A percentile compares a stretch with the other conserved stretches of the same genome.
phyloP scores from a whole-genome alignment of 1,139 yeast genomes.

The Kurtzmaniella natalensis region DNA sequence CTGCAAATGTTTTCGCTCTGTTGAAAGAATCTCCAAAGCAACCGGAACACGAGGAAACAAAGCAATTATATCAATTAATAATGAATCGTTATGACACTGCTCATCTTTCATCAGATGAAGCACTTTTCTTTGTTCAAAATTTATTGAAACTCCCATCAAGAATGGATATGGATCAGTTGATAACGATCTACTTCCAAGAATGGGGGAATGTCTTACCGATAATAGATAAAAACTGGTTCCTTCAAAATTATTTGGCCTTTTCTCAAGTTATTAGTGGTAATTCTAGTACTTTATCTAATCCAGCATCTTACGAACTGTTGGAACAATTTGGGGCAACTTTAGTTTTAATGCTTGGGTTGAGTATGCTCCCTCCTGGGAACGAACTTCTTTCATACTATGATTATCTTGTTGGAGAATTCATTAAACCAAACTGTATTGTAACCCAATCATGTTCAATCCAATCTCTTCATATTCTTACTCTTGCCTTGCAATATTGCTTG shows the following conservation, averaged over 20 bases:
- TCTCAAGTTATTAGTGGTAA: slow-evolving; percentile 34
- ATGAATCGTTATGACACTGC: slow-evolving; percentile 28
- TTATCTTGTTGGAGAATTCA: slow-evolving; percentile 47
- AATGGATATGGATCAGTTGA: slow-evolving; percentile 51
- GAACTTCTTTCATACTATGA: slow-evolving; percentile 43
- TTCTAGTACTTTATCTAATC: slow-evolving; percentile 8
- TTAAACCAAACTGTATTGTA: slow-evolving; percentile 46
- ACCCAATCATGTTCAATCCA: slow-evolving; percentile 60
- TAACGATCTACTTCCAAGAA: slow-evolving; percentile 64
- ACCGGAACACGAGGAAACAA: slow-evolving; percentile 9
- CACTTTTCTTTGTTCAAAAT: slow-evolving; percentile 39
- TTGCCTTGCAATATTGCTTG: slow-evolving; percentile 68
- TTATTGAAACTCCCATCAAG: slow-evolving; percentile 51
- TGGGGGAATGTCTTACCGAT: slow-evolving; percentile 76
- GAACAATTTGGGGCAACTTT: slow-evolving; percentile 62
- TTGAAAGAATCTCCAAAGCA: slow-evolving; percentile 45
- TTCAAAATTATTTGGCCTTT: slow-evolving; percentile 51
- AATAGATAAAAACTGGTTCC: slow-evolving; percentile 60
- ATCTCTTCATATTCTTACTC: slow-evolving; percentile 63
- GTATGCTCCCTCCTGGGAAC: slow-evolving; percentile 42
- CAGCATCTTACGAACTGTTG: slow-evolving; percentile 26
- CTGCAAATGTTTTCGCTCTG: slow-evolving; percentile 68
- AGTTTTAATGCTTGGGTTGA: slow-evolving; percentile 55
- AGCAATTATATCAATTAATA: slow-evolving; percentile 19
- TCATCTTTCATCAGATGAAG: slow-evolving; percentile 27